These are phyloP conservation scores for Zanthoxylum bungeanum DNA, from an alignment of 345 rosid species.

Conservation along the genomic window DNA sequence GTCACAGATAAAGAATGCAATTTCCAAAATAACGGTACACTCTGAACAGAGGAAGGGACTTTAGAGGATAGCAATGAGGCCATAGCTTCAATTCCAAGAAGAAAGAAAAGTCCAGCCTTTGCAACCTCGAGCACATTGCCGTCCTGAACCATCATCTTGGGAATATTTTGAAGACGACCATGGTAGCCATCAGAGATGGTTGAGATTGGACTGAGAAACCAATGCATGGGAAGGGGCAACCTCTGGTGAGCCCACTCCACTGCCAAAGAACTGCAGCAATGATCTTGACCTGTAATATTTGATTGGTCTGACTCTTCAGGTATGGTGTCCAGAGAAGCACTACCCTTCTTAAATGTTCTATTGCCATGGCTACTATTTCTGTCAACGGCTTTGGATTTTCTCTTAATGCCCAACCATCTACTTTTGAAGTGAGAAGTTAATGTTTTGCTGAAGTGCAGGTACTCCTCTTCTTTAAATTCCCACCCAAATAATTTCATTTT, in stretches of 20 bases:
- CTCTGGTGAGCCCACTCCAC: constrained; percentile 87
- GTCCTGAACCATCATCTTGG: constrained; percentile 23
- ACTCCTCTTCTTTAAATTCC: constrained; percentile 50
- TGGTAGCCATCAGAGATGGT: constrained; percentile 35
- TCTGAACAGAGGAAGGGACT: constrained; percentile 44
- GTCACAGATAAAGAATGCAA: constrained; percentile 71
- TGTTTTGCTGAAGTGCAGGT: constrained; percentile 38
- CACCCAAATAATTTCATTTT: constrained; percentile 33
- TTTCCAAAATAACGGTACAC: constrained; percentile 80
- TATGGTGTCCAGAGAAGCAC: constrained; percentile 58
- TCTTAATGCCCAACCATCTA: constrained; percentile 68
- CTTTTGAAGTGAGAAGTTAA: constrained; percentile 65
- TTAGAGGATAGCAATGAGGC: constrained; percentile 33
- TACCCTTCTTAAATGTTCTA: constrained; percentile 27
- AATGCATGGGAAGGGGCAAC: constrained; percentile 79
- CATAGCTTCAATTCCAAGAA: constrained; percentile 73
- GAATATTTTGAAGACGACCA: constrained; percentile 24
- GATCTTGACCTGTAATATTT: constrained; percentile 33
- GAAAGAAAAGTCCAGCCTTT: constrained; percentile 76
- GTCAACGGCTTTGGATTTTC: constrained; percentile 39
- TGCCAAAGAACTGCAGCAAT: constrained; percentile 26
- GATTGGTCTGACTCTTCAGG: constrained; percentile 61
- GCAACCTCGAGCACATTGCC: constrained; percentile 44
- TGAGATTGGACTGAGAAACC: constrained; percentile 90
- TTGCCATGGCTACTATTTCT: constrained; percentile 14